These are phyloP conservation scores for Acer campestre DNA, from an alignment of 345 rosid genomes.

Conservation along the genomic window DNA sequence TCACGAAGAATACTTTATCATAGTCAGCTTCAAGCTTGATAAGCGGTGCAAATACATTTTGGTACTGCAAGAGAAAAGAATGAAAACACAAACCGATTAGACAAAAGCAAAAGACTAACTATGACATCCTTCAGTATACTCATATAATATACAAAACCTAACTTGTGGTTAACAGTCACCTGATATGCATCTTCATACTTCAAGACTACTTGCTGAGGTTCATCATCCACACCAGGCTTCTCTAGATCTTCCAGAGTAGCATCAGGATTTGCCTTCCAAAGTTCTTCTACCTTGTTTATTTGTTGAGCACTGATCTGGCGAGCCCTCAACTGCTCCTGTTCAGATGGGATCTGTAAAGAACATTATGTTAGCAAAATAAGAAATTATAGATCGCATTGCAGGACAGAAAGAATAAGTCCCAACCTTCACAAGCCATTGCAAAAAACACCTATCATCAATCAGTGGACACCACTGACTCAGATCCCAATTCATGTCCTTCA, in stretches of 20 bases:
- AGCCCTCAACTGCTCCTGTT: slow-evolving; percentile 98
- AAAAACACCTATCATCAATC: slow-evolving; percentile 97
- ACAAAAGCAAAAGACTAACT: slow-evolving; percentile 2
- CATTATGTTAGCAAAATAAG: slow-evolving; percentile 25
- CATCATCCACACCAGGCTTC: slow-evolving; percentile 99
- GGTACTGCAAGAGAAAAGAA: slow-evolving; percentile 69
- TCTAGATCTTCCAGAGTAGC: slow-evolving; percentile 99
- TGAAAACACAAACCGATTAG: slow-evolving; percentile 20
- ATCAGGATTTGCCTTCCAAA: slow-evolving; percentile 98
- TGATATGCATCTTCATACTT: slow-evolving; percentile 99
- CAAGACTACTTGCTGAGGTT: slow-evolving; percentile 91
- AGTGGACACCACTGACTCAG: slow-evolving; percentile 99
- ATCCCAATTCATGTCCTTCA: slow-evolving; percentile 99
- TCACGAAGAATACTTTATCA: slow-evolving; percentile 66
- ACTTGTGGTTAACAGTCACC: slow-evolving; percentile 40
- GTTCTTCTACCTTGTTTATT: slow-evolving; percentile 97
- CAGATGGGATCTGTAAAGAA: slow-evolving; percentile 82
- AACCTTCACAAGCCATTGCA: slow-evolving; percentile 99
- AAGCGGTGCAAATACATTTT: slow-evolving; percentile 99
- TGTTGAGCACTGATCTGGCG: slow-evolving; percentile 99
- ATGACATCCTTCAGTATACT: neutral
- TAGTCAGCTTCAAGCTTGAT: slow-evolving; percentile 99
- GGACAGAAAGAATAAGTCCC: slow-evolving; percentile 15
- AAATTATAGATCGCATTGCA: neutral
- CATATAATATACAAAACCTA: slow-evolving; percentile 5